A percentile compares a stretch with the other conserved stretches of the same genome.
These are phyloP conservation scores for Cryomyces antarcticus DNA, from an alignment of 495 filamentous ascomycete genomes.

Conservation along the genomic window DNA sequence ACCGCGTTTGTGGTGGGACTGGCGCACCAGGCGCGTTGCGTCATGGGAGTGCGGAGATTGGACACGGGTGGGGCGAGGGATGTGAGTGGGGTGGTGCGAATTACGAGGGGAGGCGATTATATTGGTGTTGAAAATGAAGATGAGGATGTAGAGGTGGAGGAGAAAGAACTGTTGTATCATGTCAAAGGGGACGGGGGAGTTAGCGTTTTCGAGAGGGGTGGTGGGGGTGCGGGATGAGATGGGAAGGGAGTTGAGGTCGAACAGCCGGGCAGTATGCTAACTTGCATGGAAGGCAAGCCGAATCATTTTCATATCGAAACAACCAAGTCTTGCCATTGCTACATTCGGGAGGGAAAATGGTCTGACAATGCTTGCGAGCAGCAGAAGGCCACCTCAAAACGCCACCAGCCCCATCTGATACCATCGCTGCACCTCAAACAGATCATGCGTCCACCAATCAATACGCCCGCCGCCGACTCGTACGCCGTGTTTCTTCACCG, in stretches of 20 bases:
- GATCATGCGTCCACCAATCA: no score
- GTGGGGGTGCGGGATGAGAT: not conserved
- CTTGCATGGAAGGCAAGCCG: no score
- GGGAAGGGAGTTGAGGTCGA: not conserved
- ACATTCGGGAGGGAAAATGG: no score
- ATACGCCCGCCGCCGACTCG: no score
- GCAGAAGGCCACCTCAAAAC: no score
- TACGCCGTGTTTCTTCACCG: no score
- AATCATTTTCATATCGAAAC: no score
- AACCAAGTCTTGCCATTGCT: no score
- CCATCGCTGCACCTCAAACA: no score
- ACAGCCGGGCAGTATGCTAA: no score
- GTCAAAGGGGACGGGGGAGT: conserved; percentile 51
- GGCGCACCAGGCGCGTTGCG: conserved; percentile 51
- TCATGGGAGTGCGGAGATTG: conserved; percentile 50
- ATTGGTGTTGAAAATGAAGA: conserved; percentile 10
- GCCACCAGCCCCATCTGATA: no score
- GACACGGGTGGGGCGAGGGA: conserved; percentile 76
- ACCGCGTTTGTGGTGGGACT: conserved; percentile 15
- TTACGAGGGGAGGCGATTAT: conserved; percentile 28
- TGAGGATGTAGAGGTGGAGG: conserved; percentile 23
- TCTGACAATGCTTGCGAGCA: no score
- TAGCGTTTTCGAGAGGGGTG: conserved; percentile 11
- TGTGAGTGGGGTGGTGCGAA: conserved; percentile 71
- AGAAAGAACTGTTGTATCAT: conserved; percentile 59